Evolutionary conservation across 2,329 filamentous ascomycete species (phyloP), one percentile per base, ranked within the genome.

Genomic region (Cladophialophora exuberans): DNA sequence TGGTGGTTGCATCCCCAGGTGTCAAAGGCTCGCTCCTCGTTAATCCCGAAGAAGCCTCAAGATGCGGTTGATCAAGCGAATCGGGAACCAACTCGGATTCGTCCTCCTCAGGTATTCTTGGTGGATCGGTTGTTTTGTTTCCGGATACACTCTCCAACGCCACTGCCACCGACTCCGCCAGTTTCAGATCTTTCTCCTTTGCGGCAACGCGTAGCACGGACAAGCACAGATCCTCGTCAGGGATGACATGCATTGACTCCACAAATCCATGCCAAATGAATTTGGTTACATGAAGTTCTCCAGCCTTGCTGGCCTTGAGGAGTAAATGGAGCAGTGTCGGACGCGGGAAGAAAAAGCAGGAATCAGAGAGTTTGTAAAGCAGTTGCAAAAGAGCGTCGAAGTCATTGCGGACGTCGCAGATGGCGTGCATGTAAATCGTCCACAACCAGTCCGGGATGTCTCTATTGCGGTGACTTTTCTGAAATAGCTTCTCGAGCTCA

Each of bases 311-410:
- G 56, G 89, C 91, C n/a, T 78, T 74, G 61, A 92, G 89, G n/a
- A 97, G 77, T 26, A 94, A 72, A 64, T 87, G 83, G 47, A 82
- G 80, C 81, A 89, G 90, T 3, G 92, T 69, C 26, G 75, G 79
- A 6, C 71, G 67, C n/a, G 77, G 79, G 51, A 86, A 74, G 11
- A 76, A 71, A 6, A 74, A 64, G 15, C 69, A 67, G 30, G 76
- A 71, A 31, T 76, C 71, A 22, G 77, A 69, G 44, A 87, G 82
- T 57, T 81, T 76, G 47, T 82, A 78, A 60, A 94, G 77, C 22
- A 96, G 73, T 39, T 81, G 76, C 56, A 92, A 76, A 10, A 90
- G 86, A 66, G 94, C 90, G 50, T 94, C 88, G 28, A 91, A 76
- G 68, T 94, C 91, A 5, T 83, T 83, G 36, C 82, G 77, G 11